A percentile compares a stretch with the other conserved stretches of the same genome.
These are phyloP conservation scores for Eutrema japonicum DNA, from an alignment of 345 rosid genomes.

Conservation along the genomic window DNA sequence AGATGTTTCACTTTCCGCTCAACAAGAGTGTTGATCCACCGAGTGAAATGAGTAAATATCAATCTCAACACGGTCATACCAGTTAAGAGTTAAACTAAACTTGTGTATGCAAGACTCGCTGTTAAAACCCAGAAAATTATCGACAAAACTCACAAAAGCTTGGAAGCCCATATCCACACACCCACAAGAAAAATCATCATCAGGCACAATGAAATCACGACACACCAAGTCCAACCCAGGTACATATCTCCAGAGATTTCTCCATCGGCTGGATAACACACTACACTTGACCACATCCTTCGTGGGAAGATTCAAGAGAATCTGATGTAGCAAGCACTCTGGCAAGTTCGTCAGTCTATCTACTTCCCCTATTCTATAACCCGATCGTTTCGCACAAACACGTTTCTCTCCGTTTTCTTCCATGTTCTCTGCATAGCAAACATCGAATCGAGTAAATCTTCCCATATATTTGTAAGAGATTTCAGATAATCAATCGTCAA, in stretches of 20 bases:
- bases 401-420: too few relatives aligned
- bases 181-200: too few relatives aligned
- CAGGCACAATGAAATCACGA: too few relatives aligned
- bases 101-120: not conserved
- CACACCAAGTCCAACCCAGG: not conserved
- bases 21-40: slow-evolving; percentile 3
- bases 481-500: too few relatives aligned
- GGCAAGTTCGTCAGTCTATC: not conserved
- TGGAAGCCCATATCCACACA: too few relatives aligned
- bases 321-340: not conserved
- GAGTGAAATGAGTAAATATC: not conserved
- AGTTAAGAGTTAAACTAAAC: not conserved
- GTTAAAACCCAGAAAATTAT: not conserved
- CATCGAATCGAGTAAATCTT: too few relatives aligned
- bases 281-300: slow-evolving; percentile 10
- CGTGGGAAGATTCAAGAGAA: not conserved
- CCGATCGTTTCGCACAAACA: too few relatives aligned
- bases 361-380: too few relatives aligned
- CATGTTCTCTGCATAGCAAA: too few relatives aligned
- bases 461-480: too few relatives aligned
- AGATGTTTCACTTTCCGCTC: not conserved
- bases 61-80: not conserved
- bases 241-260: not conserved
- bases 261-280: slow-evolving; percentile 9
- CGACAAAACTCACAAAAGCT: not conserved